phyloP scores from a whole-genome alignment of 345 rosid genomes.

The Conringia planisiliqua region DNA sequence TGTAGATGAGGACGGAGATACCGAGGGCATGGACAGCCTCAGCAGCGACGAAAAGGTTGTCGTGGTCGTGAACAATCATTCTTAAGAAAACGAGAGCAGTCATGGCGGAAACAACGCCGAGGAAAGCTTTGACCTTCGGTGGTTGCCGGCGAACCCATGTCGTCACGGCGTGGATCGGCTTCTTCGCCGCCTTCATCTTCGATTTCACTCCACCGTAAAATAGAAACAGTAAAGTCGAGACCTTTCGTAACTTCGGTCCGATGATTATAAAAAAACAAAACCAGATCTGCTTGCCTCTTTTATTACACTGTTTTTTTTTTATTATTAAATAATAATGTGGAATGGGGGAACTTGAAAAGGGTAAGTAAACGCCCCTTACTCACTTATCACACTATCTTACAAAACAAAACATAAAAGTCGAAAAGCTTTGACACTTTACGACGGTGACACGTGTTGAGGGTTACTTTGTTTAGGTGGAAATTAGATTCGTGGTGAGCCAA shows the following conservation, averaged over 20 bases:
- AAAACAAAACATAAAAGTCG: neutral
- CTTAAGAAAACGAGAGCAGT: conserved; percentile 65
- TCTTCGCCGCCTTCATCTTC: conserved; percentile 54
- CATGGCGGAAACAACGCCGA: conserved; percentile 63
- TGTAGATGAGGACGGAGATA: conserved; percentile 80
- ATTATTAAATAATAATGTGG: neutral
- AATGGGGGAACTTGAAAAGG: too few relatives aligned
- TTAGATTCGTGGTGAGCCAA: conserved; percentile 13
- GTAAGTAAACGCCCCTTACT: neutral
- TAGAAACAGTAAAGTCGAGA: conserved; percentile 8
- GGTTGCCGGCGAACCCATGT: conserved; percentile 90
- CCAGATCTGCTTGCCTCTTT: conserved; percentile 21
- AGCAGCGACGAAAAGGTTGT: conserved; percentile 84
- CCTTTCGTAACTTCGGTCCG: conserved; percentile 1
- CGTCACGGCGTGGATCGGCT: conserved; percentile 60
- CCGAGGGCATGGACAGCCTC: conserved; percentile 89
- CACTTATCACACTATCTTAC: neutral
- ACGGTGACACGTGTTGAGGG: conserved; percentile 17
- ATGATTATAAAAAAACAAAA: neutral
- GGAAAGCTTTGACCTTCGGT: conserved; percentile 73
- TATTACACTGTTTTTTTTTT: neutral
- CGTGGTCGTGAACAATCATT: conserved; percentile 82
- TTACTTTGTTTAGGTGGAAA: conserved; percentile 2
- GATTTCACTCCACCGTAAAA: neutral
- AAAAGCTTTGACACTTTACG: neutral